A percentile compares a stretch with the other conserved stretches of the same genome.
Evolutionary conservation across 225 moss, liverwort and hornwort genomes (phyloP).

Genomic region (Pleurozium schreberi): DNA sequence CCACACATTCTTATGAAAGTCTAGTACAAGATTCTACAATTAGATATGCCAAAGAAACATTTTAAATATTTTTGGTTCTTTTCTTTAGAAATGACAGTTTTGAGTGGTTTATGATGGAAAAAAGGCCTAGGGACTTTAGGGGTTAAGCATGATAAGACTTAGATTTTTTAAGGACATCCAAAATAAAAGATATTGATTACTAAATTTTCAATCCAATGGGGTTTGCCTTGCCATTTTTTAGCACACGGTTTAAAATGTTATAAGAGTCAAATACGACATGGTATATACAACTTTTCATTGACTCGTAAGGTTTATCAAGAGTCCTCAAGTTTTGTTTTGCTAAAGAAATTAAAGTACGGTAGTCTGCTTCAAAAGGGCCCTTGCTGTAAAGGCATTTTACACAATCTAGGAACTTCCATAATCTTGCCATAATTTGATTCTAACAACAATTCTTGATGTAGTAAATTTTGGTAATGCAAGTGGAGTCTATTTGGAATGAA

Average conservation of each 20-base stretch:
- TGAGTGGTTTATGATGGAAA: no score
- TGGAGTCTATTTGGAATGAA: not conserved
- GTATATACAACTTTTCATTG: no score
- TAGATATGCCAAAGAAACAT: no score
- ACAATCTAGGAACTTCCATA: no score
- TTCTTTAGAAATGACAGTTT: no score
- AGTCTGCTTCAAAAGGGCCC: no score
- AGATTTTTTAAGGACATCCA: no score
- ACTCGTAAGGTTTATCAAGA: not conserved
- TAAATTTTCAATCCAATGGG: not conserved
- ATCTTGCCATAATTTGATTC: not conserved
- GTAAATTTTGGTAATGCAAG: not conserved
- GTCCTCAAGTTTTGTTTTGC: not conserved
- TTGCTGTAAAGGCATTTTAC: no score
- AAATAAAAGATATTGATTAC: not conserved
- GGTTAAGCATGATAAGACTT: not conserved
- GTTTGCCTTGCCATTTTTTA: not conserved
- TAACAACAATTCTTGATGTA: not conserved
- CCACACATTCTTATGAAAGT: no score
- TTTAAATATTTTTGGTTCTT: no score
- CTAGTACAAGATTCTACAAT: no score
- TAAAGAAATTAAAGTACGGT: not conserved
- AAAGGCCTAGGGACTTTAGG: no score
- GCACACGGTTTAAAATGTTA: not conserved
- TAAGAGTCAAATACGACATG: not conserved